Conservation (phyloP, 2,329 filamentous ascomycete species). For the Ampelomyces quisqualis region DNA sequence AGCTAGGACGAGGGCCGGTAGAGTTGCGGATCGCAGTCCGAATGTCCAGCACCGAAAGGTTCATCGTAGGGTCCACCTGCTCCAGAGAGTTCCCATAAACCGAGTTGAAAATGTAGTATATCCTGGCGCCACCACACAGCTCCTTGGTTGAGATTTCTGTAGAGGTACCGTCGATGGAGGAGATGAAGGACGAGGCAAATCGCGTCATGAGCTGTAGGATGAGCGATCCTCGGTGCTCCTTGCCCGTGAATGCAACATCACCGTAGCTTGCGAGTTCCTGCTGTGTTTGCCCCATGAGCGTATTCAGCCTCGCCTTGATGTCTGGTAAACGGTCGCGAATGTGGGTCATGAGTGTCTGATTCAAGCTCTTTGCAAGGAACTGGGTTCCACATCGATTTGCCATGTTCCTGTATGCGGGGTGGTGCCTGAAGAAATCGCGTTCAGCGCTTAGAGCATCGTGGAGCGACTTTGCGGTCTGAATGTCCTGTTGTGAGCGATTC, state of each 20-base stretch:
- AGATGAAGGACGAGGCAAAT: constrained; percentile 96
- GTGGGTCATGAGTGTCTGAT: constrained; percentile 91
- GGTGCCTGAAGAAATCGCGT: constrained; percentile 92
- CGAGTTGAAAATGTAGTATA: constrained; percentile 99
- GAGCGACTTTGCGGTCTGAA: constrained; percentile 93
- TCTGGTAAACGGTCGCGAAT: constrained; percentile 94
- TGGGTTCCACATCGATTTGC: constrained; percentile 89
- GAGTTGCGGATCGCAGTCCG: constrained; percentile 97
- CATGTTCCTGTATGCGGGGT: constrained; percentile 96
- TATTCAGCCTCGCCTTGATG: constrained; percentile 97
- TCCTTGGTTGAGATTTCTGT: constrained; percentile 99
- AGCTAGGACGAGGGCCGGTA: constrained; percentile 88
- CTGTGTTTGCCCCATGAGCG: constrained; percentile 98
- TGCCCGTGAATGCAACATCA: constrained; percentile 95
- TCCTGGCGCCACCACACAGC: constrained; percentile 87
- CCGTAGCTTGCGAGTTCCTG: constrained; percentile 98
- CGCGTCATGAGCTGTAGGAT: constrained; percentile 98
- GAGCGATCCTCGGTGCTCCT: constrained; percentile 91
- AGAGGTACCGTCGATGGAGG: constrained; percentile 96
- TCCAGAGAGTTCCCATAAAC: constrained; percentile 97
- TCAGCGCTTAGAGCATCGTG: constrained; percentile 87
- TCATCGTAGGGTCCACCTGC: constrained; percentile 92
- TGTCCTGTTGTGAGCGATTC: constrained; percentile 97
- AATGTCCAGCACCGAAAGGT: constrained; percentile 92
- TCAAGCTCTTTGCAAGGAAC: constrained; percentile 90